Percentiles rank a stretch among this genome's conserved stretches.
phyloP scores from a whole-genome alignment of 371 early-diverging fungal genomes.

The Funneliformis caledonium region DNA sequence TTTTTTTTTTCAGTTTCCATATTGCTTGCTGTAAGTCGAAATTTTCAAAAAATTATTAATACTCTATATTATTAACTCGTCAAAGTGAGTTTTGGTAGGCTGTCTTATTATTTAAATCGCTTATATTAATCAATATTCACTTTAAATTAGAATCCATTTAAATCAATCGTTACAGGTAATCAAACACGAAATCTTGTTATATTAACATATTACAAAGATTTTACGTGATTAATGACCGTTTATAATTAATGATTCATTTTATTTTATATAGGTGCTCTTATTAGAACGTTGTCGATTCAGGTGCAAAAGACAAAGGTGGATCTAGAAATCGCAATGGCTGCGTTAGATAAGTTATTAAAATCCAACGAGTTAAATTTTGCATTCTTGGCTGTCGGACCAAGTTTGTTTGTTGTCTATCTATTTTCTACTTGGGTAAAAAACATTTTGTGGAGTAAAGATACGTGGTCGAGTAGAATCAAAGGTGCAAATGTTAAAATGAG shows the following conservation, averaged over 20 bases:
- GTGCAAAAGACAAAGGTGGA: conserved; percentile 91
- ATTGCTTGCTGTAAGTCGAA: too few species aligned
- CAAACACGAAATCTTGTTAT: background rate
- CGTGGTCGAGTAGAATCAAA: conserved; percentile 43
- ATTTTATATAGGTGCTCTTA: conserved; percentile 66
- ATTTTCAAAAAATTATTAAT: too few species aligned
- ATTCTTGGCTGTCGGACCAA: conserved; percentile 75
- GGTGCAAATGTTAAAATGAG: conserved; percentile 43
- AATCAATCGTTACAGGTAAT: conserved; percentile 45
- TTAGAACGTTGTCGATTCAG: conserved; percentile 89
- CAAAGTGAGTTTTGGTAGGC: background rate
- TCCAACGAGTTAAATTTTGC: conserved; percentile 97
- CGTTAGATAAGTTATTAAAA: conserved; percentile 89
- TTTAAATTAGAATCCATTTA: conserved; percentile 46
- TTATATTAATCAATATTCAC: background rate
- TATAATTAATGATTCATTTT: background rate
- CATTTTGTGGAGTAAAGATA: conserved; percentile 45
- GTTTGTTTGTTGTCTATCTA: conserved; percentile 63
- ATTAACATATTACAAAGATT: background rate
- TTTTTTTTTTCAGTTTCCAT: too few species aligned
- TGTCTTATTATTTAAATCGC: background rate
- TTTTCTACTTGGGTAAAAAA: conserved; percentile 50
- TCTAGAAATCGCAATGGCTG: conserved; percentile 88
- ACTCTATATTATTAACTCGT: background rate
- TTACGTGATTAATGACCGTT: background rate